Conservation (phyloP, 805 yeast genomes). For the Ogataea neopini region DNA sequence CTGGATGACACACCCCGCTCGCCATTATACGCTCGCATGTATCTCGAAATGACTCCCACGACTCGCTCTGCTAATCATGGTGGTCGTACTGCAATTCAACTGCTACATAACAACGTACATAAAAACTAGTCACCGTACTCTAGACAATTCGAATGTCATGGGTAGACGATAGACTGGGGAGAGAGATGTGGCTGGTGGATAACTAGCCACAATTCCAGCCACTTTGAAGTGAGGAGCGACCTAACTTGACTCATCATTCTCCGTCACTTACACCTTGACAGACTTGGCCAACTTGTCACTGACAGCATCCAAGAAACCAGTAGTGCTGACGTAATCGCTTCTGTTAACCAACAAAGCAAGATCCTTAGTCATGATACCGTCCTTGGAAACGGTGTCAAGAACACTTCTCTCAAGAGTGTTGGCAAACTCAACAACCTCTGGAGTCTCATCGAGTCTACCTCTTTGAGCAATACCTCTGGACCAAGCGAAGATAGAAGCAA, state of each 20-base stretch:
- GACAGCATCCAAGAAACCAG: constrained; percentile 78
- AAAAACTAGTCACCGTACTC: neutral
- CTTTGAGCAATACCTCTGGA: constrained; percentile 81
- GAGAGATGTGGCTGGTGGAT: neutral
- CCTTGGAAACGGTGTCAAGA: constrained; percentile 69
- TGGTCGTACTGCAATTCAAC: constrained; percentile 13
- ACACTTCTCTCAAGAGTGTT: constrained; percentile 65
- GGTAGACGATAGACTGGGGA: neutral
- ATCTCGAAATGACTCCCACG: too few relatives aligned
- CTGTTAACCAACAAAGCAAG: constrained; percentile 67
- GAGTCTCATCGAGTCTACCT: constrained; percentile 73
- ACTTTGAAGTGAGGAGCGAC: too few relatives aligned
- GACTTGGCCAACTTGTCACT: constrained; percentile 42
- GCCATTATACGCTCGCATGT: too few relatives aligned
- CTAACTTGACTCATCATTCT: too few relatives aligned
- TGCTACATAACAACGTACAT: constrained; percentile 8
- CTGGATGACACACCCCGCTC: too few relatives aligned
- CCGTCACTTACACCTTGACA: constrained; percentile 11
- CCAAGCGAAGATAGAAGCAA: constrained; percentile 87
- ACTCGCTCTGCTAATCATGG: too few relatives aligned
- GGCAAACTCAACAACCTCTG: constrained; percentile 69
- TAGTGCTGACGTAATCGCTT: constrained; percentile 66
- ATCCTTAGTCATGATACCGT: constrained; percentile 81
- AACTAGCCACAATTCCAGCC: too few relatives aligned
- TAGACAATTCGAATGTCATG: constrained; percentile 6